Conservation (phyloP, 2,329 filamentous ascomycete species). For the Colletotrichum viniferum region DNA sequence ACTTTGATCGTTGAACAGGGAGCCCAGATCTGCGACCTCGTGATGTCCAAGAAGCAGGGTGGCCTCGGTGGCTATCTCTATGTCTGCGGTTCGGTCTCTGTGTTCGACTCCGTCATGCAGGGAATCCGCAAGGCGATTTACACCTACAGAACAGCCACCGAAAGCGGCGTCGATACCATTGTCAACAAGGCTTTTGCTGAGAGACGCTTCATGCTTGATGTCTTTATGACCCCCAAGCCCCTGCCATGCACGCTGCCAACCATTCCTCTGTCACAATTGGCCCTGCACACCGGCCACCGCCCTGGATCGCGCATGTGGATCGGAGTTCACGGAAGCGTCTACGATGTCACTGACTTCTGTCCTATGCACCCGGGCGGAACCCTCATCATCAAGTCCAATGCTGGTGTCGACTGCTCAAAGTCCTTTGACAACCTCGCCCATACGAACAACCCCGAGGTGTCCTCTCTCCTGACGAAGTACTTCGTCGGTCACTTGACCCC, state of each 20-base stretch:
- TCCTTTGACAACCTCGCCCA: slow-evolving; percentile 60
- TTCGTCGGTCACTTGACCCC: slow-evolving; percentile 56
- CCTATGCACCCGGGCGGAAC: slow-evolving; percentile 59
- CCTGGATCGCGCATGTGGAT: slow-evolving; percentile 54
- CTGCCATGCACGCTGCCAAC: slow-evolving; percentile 54
- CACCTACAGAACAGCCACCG: slow-evolving; percentile 54
- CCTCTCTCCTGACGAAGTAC: slow-evolving; percentile 57
- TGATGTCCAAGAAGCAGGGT: slow-evolving; percentile 61
- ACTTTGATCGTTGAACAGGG: slow-evolving; percentile 55
- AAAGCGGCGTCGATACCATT: slow-evolving; percentile 54
- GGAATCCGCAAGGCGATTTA: slow-evolving; percentile 61
- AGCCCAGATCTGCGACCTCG: slow-evolving; percentile 53
- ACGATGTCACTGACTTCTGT: slow-evolving; percentile 57
- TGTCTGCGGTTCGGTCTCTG: slow-evolving; percentile 30
- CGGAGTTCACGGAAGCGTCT: slow-evolving; percentile 55
- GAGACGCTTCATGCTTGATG: slow-evolving; percentile 59
- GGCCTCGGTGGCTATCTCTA: slow-evolving; percentile 39
- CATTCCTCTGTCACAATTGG: slow-evolving; percentile 53
- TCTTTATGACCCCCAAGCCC: slow-evolving; percentile 61
- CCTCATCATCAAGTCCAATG: slow-evolving; percentile 58
- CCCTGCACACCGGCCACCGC: slow-evolving; percentile 54
- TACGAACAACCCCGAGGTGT: slow-evolving; percentile 59
- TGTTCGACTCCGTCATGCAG: slow-evolving; percentile 59
- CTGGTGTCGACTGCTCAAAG: slow-evolving; percentile 56
- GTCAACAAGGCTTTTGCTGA: slow-evolving; percentile 59